These are phyloP conservation scores for Phycomyces blakesleeanus DNA, from an alignment of 192 early-diverging fungal species.

Conservation along the genomic window DNA sequence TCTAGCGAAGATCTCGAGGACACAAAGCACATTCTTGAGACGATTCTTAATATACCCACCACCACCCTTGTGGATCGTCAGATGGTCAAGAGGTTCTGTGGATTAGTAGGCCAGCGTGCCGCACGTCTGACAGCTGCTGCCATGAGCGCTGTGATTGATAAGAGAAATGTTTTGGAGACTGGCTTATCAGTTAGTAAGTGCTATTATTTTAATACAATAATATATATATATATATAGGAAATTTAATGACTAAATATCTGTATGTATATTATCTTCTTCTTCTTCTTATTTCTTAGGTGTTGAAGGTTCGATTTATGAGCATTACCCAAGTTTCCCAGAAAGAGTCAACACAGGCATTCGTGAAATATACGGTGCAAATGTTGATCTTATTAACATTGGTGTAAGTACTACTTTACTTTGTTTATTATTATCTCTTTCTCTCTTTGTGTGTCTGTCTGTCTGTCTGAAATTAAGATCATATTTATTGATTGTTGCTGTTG, in stretches of 20 bases:
- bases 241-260: background rate
- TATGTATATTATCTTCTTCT: no score
- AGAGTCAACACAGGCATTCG: slow-evolving; percentile 14
- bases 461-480: no score
- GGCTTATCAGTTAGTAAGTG: slow-evolving; percentile 33
- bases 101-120: slow-evolving; percentile 78
- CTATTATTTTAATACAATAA: no score
- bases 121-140: slow-evolving; percentile 75
- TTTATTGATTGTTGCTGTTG: background rate
- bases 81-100: slow-evolving; percentile 74
- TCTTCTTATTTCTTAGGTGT: no score
- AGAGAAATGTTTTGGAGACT: slow-evolving; percentile 26
- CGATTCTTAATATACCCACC: slow-evolving; percentile 56
- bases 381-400: slow-evolving; percentile 33
- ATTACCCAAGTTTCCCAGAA: slow-evolving; percentile 50
- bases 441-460: no score
- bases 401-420: no score
- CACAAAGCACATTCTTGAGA: slow-evolving; percentile 69
- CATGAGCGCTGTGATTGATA: slow-evolving; percentile 62
- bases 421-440: no score
- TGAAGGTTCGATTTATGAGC: slow-evolving; percentile 61
- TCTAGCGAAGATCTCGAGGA: slow-evolving; percentile 58
- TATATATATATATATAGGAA: no score
- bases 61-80: slow-evolving; percentile 80
- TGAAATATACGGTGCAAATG: slow-evolving; percentile 26